Evolutionary conservation across 2,329 filamentous ascomycete species (phyloP), one percentile per base, ranked within the genome.

Genomic region (Ophiostoma populinum): DNA sequence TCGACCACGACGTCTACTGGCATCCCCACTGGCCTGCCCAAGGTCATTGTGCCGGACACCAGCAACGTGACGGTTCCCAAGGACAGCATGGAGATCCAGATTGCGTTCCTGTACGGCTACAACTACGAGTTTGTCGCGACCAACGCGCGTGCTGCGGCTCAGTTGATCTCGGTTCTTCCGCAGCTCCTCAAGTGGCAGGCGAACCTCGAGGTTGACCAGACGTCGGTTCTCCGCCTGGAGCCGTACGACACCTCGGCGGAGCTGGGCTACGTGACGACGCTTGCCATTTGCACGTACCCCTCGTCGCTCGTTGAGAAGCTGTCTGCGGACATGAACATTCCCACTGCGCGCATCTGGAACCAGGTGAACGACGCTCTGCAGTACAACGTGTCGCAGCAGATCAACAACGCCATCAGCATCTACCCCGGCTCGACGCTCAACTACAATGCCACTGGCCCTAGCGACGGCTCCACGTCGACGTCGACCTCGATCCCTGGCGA

Each of bases 121-220:
- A 87, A 92, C 58, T 98, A 90, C 54, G 59, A 68, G 7, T 93
- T 92, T 50, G 80, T 95, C 19, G 75, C 78, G 9, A 62, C 61
- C 16, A 73, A 78, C 42, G 63, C 72, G 11, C 65, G 76, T 43
- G 80, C 85, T 13, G 79, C 82, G 5, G 72, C 72, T 25, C 87
- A 95, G 55, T 81, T 98, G 48, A 92, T 94, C 60, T 58, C 70
- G 35, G 80, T 71, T 44, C 61, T 94, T 4, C 85, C 85, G 0
- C 47, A 62, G 35, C 82, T 80, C 43, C 63, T 93, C 33, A 60
- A 68, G 2, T 68, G 76, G 43, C 78, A 70, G 28, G 55, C 53
- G 32, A 75, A 70, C 30, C 59, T 92, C 30, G 48, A 55, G 3
- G 32, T 41, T 30, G 42, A 56, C 10, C 49, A 62, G 13, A 60